phyloP scores from a whole-genome alignment of 2,329 filamentous ascomycete genomes.

The Beauveria sp. region DNA sequence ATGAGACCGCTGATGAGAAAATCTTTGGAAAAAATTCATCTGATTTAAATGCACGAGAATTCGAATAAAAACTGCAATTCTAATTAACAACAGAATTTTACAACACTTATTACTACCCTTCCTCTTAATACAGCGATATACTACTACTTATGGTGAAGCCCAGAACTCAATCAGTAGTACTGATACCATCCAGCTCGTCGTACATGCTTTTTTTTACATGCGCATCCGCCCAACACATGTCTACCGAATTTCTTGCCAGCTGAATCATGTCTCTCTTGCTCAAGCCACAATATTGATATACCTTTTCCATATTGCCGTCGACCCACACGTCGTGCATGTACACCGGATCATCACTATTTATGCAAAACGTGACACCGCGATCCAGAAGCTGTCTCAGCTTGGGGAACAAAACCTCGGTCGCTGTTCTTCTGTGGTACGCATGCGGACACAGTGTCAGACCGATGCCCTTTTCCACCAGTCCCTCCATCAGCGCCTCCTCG shows the following conservation, averaged over 20 bases:
- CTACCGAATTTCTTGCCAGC: conserved; percentile 34
- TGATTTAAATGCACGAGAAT: too few relatives aligned
- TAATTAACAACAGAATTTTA: too few relatives aligned
- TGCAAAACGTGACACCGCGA: conserved; percentile 55
- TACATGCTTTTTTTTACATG: conserved; percentile 26
- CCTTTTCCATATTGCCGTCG: conserved; percentile 37
- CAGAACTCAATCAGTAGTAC: too few relatives aligned
- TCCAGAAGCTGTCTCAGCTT: conserved; percentile 46
- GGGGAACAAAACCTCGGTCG: conserved; percentile 41
- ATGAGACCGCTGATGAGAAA: too few relatives aligned
- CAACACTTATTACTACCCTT: too few relatives aligned
- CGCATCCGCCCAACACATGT: conserved; percentile 37
- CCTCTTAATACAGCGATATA: too few relatives aligned
- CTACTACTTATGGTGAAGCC: too few relatives aligned
- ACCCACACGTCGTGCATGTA: conserved; percentile 59
- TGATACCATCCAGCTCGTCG: conserved; percentile 19
- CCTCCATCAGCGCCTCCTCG: conserved; percentile 46
- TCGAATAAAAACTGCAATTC: too few relatives aligned
- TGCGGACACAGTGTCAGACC: conserved; percentile 61
- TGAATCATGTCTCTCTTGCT: conserved; percentile 33
- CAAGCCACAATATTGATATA: conserved; percentile 32
- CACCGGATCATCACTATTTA: conserved; percentile 65
- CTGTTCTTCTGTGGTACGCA: conserved; percentile 15
- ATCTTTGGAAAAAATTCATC: too few relatives aligned
- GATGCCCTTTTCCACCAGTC: conserved; percentile 46